A percentile compares a stretch with the other conserved stretches of the same genome.
These are phyloP conservation scores for Pichia scutulata DNA, from an alignment of 805 yeast species.

Conservation along the genomic window DNA sequence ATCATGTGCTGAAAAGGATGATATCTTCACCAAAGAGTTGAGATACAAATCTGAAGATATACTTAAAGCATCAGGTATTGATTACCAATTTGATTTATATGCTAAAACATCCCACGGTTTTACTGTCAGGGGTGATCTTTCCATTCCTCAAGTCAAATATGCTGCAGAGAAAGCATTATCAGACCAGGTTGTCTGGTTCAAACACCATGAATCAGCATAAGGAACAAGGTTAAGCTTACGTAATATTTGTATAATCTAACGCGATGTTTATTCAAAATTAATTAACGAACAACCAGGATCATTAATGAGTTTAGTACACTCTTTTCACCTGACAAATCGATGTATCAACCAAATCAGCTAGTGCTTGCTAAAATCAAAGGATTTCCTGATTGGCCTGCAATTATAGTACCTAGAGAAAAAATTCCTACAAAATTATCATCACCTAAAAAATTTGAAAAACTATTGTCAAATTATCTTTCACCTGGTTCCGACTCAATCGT, in stretches of 20 bases:
- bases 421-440: slow-evolving; percentile 54
- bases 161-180: slow-evolving; percentile 60
- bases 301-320: neutral
- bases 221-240: too few species aligned
- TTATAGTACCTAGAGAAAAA: slow-evolving; percentile 54
- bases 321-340: neutral
- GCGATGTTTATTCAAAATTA: neutral
- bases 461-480: slow-evolving; percentile 9
- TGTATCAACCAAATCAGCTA: slow-evolving; percentile 21
- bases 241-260: neutral
- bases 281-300: neutral
- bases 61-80: slow-evolving; percentile 37
- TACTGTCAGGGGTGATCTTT: slow-evolving; percentile 68
- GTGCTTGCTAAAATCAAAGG: slow-evolving; percentile 81
- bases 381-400: slow-evolving; percentile 87
- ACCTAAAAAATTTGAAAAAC: slow-evolving; percentile 36
- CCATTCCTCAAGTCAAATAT: slow-evolving; percentile 43
- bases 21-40: slow-evolving; percentile 52
- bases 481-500: slow-evolving; percentile 22
- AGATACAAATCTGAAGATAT: slow-evolving; percentile 55
- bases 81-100: slow-evolving; percentile 55
- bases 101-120: slow-evolving; percentile 69
- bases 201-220: slow-evolving; percentile 13
- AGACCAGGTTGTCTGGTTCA: slow-evolving; percentile 36
- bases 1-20: slow-evolving; percentile 69